Percentiles rank a stretch among this genome's conserved stretches.
Evolutionary conservation across 2,329 filamentous ascomycete genomes (phyloP).

Genomic region (Microcyclospora tardicrescens): DNA sequence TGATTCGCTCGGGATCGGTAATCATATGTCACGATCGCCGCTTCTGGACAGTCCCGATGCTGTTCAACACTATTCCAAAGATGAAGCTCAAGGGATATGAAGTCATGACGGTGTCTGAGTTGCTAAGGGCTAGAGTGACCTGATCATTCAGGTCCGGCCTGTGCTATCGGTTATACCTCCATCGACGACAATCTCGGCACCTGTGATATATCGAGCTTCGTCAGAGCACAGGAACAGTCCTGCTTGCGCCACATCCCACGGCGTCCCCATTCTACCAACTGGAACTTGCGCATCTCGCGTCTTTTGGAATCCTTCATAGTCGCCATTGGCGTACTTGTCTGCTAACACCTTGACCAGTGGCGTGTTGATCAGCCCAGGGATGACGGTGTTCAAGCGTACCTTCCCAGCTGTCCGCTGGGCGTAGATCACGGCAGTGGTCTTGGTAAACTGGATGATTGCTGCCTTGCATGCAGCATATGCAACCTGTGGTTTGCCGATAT

Average conservation of each 20-base stretch:
- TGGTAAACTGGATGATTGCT: slow-evolving; percentile 62
- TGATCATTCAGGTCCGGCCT: slow-evolving; percentile 8
- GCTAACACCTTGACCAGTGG: slow-evolving; percentile 37
- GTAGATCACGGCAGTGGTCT: slow-evolving; percentile 57
- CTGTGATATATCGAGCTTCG: slow-evolving; percentile 48
- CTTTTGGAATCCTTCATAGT: slow-evolving; percentile 38
- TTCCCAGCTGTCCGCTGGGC: slow-evolving; percentile 26
- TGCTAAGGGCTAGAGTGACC: slow-evolving; percentile 34
- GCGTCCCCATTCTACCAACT: slow-evolving; percentile 45
- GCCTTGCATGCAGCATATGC: slow-evolving; percentile 60
- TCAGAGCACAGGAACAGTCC: slow-evolving; percentile 45
- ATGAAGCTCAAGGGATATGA: slow-evolving; percentile 56
- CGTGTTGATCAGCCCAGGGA: slow-evolving; percentile 46
- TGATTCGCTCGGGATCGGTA: slow-evolving; percentile 62
- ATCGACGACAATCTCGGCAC: slow-evolving; percentile 34
- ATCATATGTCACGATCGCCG: slow-evolving; percentile 79
- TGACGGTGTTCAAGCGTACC: slow-evolving; percentile 41
- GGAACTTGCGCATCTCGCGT: slow-evolving; percentile 45
- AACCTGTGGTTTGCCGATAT: slow-evolving; percentile 40
- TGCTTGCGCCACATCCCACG: slow-evolving; percentile 46
- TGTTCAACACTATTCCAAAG: slow-evolving; percentile 58
- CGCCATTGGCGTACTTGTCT: slow-evolving; percentile 32
- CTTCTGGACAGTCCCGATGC: slow-evolving; percentile 71
- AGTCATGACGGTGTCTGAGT: slow-evolving; percentile 56
- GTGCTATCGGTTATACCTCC: slow-evolving; percentile 13